Conservation (phyloP, 1,284 basidiomycete species). For the Schizopora paradoxa region DNA sequence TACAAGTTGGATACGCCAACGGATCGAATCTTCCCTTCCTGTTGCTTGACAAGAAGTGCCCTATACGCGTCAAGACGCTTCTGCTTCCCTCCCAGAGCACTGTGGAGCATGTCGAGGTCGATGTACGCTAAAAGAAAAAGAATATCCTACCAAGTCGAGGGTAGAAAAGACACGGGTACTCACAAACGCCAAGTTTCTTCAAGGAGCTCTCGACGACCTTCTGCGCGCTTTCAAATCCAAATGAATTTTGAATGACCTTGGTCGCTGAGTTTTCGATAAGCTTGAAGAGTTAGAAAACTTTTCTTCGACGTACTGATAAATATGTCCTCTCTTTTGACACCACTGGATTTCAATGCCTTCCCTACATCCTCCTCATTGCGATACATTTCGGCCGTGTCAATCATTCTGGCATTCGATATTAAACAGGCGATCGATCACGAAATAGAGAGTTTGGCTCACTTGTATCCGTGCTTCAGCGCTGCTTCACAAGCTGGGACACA, state of each 20-base stretch:
- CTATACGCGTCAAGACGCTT: slow-evolving; percentile 39
- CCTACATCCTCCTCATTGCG: slow-evolving; percentile 52
- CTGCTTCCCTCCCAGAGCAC: slow-evolving; percentile 35
- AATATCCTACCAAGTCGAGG: background rate
- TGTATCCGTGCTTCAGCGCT: slow-evolving; percentile 43
- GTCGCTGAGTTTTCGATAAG: slow-evolving; percentile 31
- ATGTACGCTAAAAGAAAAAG: slow-evolving; percentile 34
- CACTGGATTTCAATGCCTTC: slow-evolving; percentile 36
- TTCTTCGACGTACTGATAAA: slow-evolving; percentile 46
- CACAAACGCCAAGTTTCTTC: slow-evolving; percentile 35
- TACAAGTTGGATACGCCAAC: slow-evolving; percentile 60
- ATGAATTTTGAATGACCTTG: slow-evolving; percentile 36
- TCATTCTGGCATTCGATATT: slow-evolving; percentile 24
- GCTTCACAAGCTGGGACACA: slow-evolving; percentile 35
- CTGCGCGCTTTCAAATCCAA: slow-evolving; percentile 35
- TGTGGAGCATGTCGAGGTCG: slow-evolving; percentile 54
- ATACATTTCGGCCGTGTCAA: slow-evolving; percentile 44
- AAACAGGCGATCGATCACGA: background rate
- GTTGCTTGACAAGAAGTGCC: slow-evolving; percentile 35
- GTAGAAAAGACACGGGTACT: slow-evolving; percentile 6
- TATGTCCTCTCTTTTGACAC: slow-evolving; percentile 36
- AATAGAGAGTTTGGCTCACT: slow-evolving; percentile 24
- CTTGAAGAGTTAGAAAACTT: slow-evolving; percentile 13
- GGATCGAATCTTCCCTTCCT: slow-evolving; percentile 42
- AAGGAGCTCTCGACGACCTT: slow-evolving; percentile 37